phyloP scores from a whole-genome alignment of 2,329 filamentous ascomycete species.

The Aureobasidium subglaciale region DNA sequence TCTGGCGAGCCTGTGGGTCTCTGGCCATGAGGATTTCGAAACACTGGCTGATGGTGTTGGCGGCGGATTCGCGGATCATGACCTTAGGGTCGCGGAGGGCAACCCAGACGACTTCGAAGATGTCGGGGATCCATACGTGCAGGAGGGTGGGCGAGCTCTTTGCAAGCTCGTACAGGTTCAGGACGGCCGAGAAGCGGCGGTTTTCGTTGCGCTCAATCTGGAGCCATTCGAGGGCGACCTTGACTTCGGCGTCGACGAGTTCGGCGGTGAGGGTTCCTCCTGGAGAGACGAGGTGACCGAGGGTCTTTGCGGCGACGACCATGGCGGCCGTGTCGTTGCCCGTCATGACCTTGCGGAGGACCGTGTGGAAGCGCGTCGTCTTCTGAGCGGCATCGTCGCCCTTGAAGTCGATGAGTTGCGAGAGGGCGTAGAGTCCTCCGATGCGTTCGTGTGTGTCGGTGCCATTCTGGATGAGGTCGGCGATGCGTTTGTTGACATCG shows the following conservation, averaged over 20 bases:
- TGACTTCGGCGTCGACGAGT: conserved; percentile 92
- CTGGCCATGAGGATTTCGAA: conserved; percentile 93
- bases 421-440: conserved; percentile 85
- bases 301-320: conserved; percentile 78
- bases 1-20: conserved; percentile 77
- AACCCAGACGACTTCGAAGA: conserved; percentile 95
- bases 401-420: conserved; percentile 91
- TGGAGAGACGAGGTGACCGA: conserved; percentile 84
- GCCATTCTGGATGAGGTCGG: conserved; percentile 72
- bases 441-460: conserved; percentile 82
- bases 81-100: conserved; percentile 84
- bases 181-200: conserved; percentile 83
- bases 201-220: conserved; percentile 93
- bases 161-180: conserved; percentile 83
- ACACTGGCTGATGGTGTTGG: conserved; percentile 87
- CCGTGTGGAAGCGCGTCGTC: conserved; percentile 88
- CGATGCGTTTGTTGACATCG: conserved; percentile 54
- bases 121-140: conserved; percentile 89
- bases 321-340: conserved; percentile 89
- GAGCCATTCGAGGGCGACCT: conserved; percentile 92
- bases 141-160: conserved; percentile 91
- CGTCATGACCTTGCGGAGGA: conserved; percentile 77
- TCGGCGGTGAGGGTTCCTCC: conserved; percentile 92
- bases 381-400: conserved; percentile 89
- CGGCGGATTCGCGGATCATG: conserved; percentile 84